Evolutionary conservation across 2,329 filamentous ascomycete species (phyloP).

Genomic region (Claviceps sorghi): DNA sequence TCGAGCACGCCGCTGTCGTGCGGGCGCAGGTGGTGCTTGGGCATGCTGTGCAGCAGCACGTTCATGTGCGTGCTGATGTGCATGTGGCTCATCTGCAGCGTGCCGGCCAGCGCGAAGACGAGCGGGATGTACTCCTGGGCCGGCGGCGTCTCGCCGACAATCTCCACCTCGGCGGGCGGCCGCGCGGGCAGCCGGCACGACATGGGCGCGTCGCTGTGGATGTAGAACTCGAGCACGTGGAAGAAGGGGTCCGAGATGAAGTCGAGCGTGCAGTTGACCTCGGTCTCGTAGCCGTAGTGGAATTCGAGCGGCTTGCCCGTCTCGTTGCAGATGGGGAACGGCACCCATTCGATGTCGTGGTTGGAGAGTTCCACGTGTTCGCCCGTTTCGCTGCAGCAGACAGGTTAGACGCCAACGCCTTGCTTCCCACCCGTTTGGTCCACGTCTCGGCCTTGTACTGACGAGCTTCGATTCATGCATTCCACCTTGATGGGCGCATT

Average conservation of each 20-base stretch:
- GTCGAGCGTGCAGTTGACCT: slow-evolving; percentile 72
- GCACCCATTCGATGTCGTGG: slow-evolving; percentile 80
- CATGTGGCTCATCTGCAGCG: slow-evolving; percentile 74
- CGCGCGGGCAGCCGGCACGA: slow-evolving; percentile 78
- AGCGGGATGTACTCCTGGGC: slow-evolving; percentile 60
- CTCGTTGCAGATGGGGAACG: slow-evolving; percentile 83
- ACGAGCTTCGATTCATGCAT: slow-evolving; percentile 63
- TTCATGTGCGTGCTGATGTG: slow-evolving; percentile 86
- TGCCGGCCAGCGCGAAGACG: slow-evolving; percentile 78
- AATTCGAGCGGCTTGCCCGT: slow-evolving; percentile 71
- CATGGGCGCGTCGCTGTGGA: slow-evolving; percentile 88
- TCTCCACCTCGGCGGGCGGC: slow-evolving; percentile 43
- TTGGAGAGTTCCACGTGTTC: slow-evolving; percentile 73
- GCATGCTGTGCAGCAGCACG: slow-evolving; percentile 61
- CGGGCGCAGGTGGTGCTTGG: slow-evolving; percentile 46
- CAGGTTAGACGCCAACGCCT: not conserved
- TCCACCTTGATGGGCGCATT: slow-evolving; percentile 54
- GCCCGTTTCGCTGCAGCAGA: slow-evolving; percentile 54
- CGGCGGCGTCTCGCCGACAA: slow-evolving; percentile 35
- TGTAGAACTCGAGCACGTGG: slow-evolving; percentile 90
- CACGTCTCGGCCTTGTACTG: not conserved
- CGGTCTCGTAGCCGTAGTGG: slow-evolving; percentile 67
- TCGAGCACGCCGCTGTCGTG: slow-evolving; percentile 68
- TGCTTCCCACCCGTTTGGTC: too few species aligned
- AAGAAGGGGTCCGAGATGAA: slow-evolving; percentile 68